phyloP scores from a whole-genome alignment of 192 early-diverging fungal genomes.

The Podila epicladia region DNA sequence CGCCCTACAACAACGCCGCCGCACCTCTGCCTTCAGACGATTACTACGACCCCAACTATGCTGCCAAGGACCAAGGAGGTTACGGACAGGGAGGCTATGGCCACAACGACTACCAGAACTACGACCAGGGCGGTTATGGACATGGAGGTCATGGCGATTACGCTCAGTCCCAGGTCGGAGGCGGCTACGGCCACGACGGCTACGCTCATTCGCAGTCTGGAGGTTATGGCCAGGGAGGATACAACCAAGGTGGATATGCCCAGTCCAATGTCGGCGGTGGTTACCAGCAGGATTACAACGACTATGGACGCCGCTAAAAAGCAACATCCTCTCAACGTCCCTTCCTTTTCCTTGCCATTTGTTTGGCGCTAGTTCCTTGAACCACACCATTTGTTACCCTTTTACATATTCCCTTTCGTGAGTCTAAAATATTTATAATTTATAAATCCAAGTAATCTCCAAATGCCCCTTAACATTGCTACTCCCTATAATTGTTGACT shows the following conservation, averaged over 20 bases:
- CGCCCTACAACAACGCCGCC: constrained; percentile 16
- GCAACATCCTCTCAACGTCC: neutral
- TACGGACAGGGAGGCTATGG: constrained; percentile 3
- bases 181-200: constrained; percentile 11
- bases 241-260: constrained; percentile 10
- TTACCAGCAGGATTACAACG: constrained; percentile 18
- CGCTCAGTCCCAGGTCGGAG: constrained; percentile 15
- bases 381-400: neutral
- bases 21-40: constrained; percentile 17
- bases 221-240: constrained; percentile 7
- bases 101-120: neutral
- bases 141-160: constrained; percentile 21
- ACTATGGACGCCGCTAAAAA: constrained; percentile 8
- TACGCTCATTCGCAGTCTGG: constrained; percentile 5
- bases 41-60: constrained; percentile 47
- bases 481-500: too few species aligned
- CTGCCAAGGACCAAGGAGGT: constrained; percentile 16
- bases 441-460: neutral
- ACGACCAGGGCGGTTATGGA: constrained; percentile 15
- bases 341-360: neutral
- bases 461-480: too few species aligned
- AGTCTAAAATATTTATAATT: neutral
- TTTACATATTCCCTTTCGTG: neutral
- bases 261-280: constrained; percentile 24
- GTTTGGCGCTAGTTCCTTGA: neutral